Evolutionary conservation across 768 basidiomycete genomes (phyloP), one percentile per base, ranked within the genome.

Genomic region (Termitomyces eurrhizus): DNA sequence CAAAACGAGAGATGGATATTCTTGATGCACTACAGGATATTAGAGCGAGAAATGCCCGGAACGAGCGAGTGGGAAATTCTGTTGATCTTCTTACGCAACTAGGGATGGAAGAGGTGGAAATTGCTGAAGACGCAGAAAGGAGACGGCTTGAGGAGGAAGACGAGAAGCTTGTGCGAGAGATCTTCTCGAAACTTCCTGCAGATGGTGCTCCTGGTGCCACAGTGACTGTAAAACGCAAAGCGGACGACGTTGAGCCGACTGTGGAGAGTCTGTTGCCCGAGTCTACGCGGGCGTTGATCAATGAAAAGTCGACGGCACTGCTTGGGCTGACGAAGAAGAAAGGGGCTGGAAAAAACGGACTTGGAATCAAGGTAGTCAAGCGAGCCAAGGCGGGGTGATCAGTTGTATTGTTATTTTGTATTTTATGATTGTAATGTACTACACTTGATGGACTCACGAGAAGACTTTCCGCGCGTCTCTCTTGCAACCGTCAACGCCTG

Each of bases 1-100:
- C 92, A 37, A 95, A 96, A 73, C 85, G 95, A 55, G 96, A 98
- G 76, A 99, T 99, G 97, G 97, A 98, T 69, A 90, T 96, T 57
- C 82, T 98, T 66, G 97, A 99, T 70, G 93, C 93, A 13, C 78
- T 99, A 60, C 94, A 97, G 70, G 95, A 98, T 63, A 93, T 95
- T 61, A 81, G 92, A 57, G 90, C 90, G 12, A 80, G 88, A 56
- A 95, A 95, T 70, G 89, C 93, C 2, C 83, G 95, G 58, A 93
- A 93, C 65, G 96, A 98, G 66, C 81, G 93, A 35, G 78, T 93
- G 24, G 94, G 91, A 16, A 84, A 92, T 46, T 75, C 84, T 0
- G 86, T 86, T 9, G 89, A 92, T 67, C 72, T 96, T 44, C 63
- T 86, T 24, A 87, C 83, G 6, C 79, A 86, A 56, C 69, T 92